These are phyloP conservation scores for Areca catechu DNA, from an alignment of 176 grass and related monocot genomes.

Conservation along the genomic window DNA sequence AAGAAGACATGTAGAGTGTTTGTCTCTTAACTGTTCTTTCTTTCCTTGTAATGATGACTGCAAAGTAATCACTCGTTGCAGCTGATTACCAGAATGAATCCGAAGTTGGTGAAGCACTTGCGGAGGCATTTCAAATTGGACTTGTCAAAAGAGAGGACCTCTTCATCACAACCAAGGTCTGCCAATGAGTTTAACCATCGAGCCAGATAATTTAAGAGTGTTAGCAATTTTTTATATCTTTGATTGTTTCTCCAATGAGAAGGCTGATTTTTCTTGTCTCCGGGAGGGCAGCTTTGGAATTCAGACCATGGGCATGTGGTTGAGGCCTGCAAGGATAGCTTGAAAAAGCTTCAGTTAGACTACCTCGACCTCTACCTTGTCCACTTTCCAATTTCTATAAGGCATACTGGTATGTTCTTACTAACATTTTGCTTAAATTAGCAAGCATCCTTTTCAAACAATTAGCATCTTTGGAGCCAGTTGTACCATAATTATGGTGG, in stretches of 20 bases:
- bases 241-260: no score
- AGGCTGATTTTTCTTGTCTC: no score
- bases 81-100: conserved; percentile 89
- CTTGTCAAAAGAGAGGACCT: conserved; percentile 81
- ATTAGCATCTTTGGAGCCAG: no score
- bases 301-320: conserved; percentile 80
- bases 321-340: conserved; percentile 65
- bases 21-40: no score
- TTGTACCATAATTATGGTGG: neutral
- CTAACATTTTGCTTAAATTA: conserved; percentile 1
- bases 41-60: no score
- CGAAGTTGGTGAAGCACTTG: conserved; percentile 77
- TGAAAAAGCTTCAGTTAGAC: conserved; percentile 76
- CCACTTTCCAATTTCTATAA: conserved; percentile 71
- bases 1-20: no score
- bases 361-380: conserved; percentile 82
- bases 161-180: conserved; percentile 92
- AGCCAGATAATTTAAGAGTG: no score
- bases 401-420: conserved; percentile 46
- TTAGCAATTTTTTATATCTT: no score
- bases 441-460: no score
- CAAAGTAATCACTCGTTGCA: conserved; percentile 6
- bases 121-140: conserved; percentile 59
- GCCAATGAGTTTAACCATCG: neutral
- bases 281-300: conserved; percentile 51